Conservation (phyloP, 2,329 filamentous ascomycete genomes). For the Cladosporium velox region DNA sequence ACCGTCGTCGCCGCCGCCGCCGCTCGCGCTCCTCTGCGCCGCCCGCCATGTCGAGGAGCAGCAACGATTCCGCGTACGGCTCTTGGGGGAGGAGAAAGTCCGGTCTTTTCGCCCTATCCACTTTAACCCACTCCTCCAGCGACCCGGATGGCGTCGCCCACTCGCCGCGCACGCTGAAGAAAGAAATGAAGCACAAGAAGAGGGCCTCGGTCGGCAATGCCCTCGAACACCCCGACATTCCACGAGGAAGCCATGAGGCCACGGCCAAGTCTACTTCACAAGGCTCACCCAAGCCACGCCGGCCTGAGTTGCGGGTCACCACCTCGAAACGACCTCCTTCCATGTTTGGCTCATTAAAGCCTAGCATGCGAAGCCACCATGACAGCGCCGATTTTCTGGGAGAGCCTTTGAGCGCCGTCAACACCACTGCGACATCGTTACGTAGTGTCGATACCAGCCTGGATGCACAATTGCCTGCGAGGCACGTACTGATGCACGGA, state of each 20-base stretch:
- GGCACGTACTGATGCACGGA: slow-evolving; percentile 64
- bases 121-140: slow-evolving; percentile 31
- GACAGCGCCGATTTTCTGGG: slow-evolving; percentile 42
- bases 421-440: slow-evolving; percentile 49
- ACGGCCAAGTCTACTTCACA: slow-evolving; percentile 25
- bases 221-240: slow-evolving; percentile 29
- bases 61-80: slow-evolving; percentile 30
- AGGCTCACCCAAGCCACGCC: slow-evolving; percentile 29
- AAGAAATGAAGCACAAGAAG: slow-evolving; percentile 30
- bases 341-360: slow-evolving; percentile 60
- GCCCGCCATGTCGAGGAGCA: slow-evolving; percentile 30
- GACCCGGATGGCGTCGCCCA: slow-evolving; percentile 24
- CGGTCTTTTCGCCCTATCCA: slow-evolving; percentile 37
- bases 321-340: slow-evolving; percentile 47
- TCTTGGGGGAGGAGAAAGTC: slow-evolving; percentile 35
- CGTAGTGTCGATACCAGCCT: slow-evolving; percentile 42
- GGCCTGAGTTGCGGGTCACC: slow-evolving; percentile 34
- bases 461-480: slow-evolving; percentile 30
- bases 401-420: slow-evolving; percentile 51
- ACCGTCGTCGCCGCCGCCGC: neutral
- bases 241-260: slow-evolving; percentile 27
- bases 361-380: slow-evolving; percentile 52
- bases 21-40: neutral
- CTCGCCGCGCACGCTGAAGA: slow-evolving; percentile 31
- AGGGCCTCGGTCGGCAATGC: slow-evolving; percentile 26